Conservation (phyloP, 768 basidiomycete species). For the Rossbeevera mucosa region DNA sequence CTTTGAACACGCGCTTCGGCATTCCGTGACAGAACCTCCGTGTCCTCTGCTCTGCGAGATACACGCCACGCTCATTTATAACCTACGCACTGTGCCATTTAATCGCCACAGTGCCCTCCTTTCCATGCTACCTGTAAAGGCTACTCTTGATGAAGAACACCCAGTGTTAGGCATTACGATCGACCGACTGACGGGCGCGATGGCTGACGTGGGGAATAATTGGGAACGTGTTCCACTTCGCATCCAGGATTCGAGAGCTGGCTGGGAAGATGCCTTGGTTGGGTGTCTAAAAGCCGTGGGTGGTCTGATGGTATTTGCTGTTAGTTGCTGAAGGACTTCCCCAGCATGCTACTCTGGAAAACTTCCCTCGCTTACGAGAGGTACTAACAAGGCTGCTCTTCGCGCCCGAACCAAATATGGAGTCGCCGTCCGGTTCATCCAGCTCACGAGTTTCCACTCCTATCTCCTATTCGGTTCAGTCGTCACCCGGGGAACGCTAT, state of each 20-base stretch:
- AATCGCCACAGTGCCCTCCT: constrained; percentile 70
- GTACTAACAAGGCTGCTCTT: constrained; percentile 73
- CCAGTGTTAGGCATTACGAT: constrained; percentile 52
- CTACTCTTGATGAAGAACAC: constrained; percentile 41
- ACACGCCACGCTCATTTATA: constrained; percentile 85
- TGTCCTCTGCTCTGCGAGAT: constrained; percentile 82
- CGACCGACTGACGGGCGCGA: constrained; percentile 58
- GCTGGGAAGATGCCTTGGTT: constrained; percentile 90
- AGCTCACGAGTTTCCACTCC: constrained; percentile 49
- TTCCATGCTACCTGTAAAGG: constrained; percentile 47
- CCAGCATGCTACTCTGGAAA: constrained; percentile 70
- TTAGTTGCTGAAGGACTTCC: constrained; percentile 4
- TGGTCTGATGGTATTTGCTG: constrained; percentile 18
- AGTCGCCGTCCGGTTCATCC: constrained; percentile 42
- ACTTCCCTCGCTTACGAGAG: constrained; percentile 68
- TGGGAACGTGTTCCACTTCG: constrained; percentile 80
- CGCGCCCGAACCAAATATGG: constrained; percentile 46
- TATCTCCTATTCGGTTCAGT: constrained; percentile 35
- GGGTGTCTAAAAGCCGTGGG: constrained; percentile 88
- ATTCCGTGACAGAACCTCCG: constrained; percentile 60
- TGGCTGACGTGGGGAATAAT: constrained; percentile 80
- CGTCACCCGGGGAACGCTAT: constrained; percentile 67
- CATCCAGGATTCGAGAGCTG: constrained; percentile 67
- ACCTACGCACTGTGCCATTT: constrained; percentile 78
- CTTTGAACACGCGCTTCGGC: constrained; percentile 81